Evolutionary conservation across 2,329 filamentous ascomycete genomes (phyloP).

Genomic region (Fusarium nurragi): DNA sequence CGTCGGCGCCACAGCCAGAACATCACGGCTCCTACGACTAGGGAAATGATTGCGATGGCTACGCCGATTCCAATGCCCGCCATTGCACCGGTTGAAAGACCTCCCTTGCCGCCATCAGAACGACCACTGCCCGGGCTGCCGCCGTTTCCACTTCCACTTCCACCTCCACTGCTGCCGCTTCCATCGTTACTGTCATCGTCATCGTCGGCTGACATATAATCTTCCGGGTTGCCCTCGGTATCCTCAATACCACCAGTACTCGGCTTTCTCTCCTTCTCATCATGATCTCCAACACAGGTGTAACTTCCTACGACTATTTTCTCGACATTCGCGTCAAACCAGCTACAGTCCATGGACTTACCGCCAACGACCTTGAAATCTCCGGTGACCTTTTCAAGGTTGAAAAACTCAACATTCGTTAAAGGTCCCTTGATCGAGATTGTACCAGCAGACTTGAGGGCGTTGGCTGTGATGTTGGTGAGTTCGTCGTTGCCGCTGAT

Average conservation of each 20-base stretch:
- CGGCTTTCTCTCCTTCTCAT: conserved; percentile 39
- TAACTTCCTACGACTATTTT: conserved; percentile 42
- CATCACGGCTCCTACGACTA: conserved; percentile 17
- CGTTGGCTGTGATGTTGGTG: conserved; percentile 43
- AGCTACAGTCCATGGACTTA: conserved; percentile 45
- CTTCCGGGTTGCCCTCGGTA: conserved; percentile 40
- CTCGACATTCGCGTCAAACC: conserved; percentile 44
- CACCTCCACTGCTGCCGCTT: neutral
- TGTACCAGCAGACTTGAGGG: conserved; percentile 40
- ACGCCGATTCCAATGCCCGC: conserved; percentile 39
- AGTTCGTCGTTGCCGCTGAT: conserved; percentile 40
- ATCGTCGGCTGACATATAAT: conserved; percentile 38
- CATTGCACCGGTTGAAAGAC: conserved; percentile 40
- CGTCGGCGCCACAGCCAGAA: conserved; percentile 39
- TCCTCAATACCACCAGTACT: conserved; percentile 44
- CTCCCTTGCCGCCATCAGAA: conserved; percentile 11
- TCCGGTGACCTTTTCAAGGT: conserved; percentile 39
- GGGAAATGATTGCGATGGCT: conserved; percentile 9
- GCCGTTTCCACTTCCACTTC: neutral
- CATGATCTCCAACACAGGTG: conserved; percentile 40
- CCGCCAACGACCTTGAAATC: conserved; percentile 42
- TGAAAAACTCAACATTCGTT: conserved; percentile 44
- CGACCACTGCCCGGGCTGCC: conserved; percentile 2
- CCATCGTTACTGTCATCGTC: neutral
- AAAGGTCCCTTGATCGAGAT: conserved; percentile 41